Base-by-base conservation (phyloP, 108 stramenopile species). In the Skeletonema menzelii region DNA sequence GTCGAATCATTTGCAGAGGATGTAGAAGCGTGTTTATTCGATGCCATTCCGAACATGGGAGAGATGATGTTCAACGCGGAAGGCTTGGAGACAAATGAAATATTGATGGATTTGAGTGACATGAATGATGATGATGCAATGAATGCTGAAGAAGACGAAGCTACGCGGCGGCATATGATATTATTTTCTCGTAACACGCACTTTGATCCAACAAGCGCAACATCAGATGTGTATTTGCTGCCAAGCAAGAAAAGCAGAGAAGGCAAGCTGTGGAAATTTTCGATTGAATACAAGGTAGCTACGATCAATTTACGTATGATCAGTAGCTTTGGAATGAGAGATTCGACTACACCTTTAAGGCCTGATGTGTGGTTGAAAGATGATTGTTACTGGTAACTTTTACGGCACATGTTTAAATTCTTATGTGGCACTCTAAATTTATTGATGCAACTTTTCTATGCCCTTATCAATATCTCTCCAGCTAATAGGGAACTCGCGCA, bases 391-490 rank as follows among this genome's bases (percentile, higher is more conserved):
- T 70, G 44, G 42, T 37, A 35, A 32, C 12, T 14, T 32, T 4
- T 1, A 3, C 30, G 2, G 30, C n/a, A n/a, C n/a, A n/a, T n/a
- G n/a, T n/a, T n/a, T n/a, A n/a, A n/a, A n/a, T n/a, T n/a, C n/a
- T n/a, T n/a, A n/a, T n/a, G n/a, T n/a, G n/a, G 12, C 35, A 37
- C 26, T 26, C 15, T 11, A 14, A 56, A 8, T 10, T 24, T 56
- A 26, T 56, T 56, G 56, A 27, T 60, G 59, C 30, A 60, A 34
- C 37, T 74, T 65, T 56, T 65, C 73, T 22, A 80, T 72, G 26
- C 79, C 80, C 13, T 65, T 84, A 56, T 97, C 96, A 66, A 97
- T 94, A 53, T 83, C 74, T 49, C 87, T 63, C 96, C 96, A 97
- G 47, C 82, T 70, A 12, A 83, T 83, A n/a, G 91, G 94, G 40